Conservation (phyloP, 2,329 filamentous ascomycete species). For the Sporothrix mexicana region DNA sequence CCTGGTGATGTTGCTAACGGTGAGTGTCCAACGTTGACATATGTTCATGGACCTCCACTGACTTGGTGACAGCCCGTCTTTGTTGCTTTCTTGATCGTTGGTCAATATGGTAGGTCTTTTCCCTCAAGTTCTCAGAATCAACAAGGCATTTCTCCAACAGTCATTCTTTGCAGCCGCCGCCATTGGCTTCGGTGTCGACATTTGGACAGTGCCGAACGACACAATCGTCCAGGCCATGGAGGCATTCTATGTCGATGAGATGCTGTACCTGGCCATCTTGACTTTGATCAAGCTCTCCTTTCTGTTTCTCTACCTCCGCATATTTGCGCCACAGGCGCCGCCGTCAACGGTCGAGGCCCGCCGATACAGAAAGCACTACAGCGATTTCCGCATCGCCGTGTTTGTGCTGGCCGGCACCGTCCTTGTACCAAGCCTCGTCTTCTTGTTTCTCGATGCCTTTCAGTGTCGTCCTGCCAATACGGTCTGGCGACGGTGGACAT, state of each 20-base stretch:
- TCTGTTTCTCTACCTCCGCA: conserved; percentile 45
- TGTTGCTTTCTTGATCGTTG: conserved; percentile 43
- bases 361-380: conserved; percentile 43
- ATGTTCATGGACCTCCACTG: not conserved
- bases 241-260: conserved; percentile 46
- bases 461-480: conserved; percentile 46
- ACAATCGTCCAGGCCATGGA: conserved; percentile 43
- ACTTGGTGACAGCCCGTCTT: conserved; percentile 40
- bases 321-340: conserved; percentile 40
- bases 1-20: conserved; percentile 47
- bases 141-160: not conserved
- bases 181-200: conserved; percentile 47
- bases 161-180: conserved; percentile 38
- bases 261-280: conserved; percentile 44
- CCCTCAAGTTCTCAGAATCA: not conserved
- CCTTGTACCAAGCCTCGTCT: conserved; percentile 39
- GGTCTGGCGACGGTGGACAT: conserved; percentile 45
- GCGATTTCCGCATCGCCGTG: conserved; percentile 43
- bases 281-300: conserved; percentile 45
- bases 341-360: conserved; percentile 28
- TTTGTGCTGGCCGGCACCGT: conserved; percentile 42
- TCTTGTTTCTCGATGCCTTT: conserved; percentile 47
- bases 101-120: conserved; percentile 43
- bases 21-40: conserved; percentile 37
- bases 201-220: conserved; percentile 46